These are phyloP conservation scores for Alternaria longipes DNA, from an alignment of 2,329 filamentous ascomycete species.

Conservation along the genomic window DNA sequence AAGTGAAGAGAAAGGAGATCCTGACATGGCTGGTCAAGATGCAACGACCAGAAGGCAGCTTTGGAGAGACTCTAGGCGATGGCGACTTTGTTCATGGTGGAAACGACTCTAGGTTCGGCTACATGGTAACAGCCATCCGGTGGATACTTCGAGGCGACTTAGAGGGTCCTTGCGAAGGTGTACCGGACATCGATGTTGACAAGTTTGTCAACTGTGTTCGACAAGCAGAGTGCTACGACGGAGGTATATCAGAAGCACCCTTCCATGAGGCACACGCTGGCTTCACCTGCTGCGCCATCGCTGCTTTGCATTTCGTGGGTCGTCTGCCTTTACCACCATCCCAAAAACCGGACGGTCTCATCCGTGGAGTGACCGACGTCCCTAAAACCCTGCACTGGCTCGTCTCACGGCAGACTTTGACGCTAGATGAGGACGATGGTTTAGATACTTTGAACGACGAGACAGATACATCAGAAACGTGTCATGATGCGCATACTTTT, in stretches of 20 bases:
- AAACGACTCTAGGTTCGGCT: conserved; percentile 86
- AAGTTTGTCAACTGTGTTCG: conserved; percentile 75
- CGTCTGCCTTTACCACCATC: conserved; percentile 57
- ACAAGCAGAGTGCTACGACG: conserved; percentile 78
- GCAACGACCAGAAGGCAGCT: conserved; percentile 87
- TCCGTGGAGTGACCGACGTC: conserved; percentile 51
- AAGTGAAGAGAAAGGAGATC: conserved; percentile 73
- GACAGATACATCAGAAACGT: conserved; percentile 52
- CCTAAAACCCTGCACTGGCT: conserved; percentile 57
- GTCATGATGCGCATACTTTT: conserved; percentile 52
- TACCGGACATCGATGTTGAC: conserved; percentile 78
- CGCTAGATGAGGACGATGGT: conserved; percentile 54
- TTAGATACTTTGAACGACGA: conserved; percentile 51
- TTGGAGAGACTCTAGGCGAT: conserved; percentile 80
- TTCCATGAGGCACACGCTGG: conserved; percentile 88
- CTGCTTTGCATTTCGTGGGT: conserved; percentile 78
- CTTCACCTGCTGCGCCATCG: conserved; percentile 88
- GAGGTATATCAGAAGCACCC: conserved; percentile 80
- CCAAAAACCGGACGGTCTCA: conserved; percentile 35
- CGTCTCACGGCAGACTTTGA: conserved; percentile 57
- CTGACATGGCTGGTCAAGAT: conserved; percentile 77
- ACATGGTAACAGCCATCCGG: conserved; percentile 80
- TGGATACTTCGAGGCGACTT: conserved; percentile 77
- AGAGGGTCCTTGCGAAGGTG: conserved; percentile 62
- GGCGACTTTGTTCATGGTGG: conserved; percentile 74